Evolutionary conservation across 768 basidiomycete genomes (phyloP), one percentile per base, ranked within the genome.

Genomic region (Lactarius sanguifluus): DNA sequence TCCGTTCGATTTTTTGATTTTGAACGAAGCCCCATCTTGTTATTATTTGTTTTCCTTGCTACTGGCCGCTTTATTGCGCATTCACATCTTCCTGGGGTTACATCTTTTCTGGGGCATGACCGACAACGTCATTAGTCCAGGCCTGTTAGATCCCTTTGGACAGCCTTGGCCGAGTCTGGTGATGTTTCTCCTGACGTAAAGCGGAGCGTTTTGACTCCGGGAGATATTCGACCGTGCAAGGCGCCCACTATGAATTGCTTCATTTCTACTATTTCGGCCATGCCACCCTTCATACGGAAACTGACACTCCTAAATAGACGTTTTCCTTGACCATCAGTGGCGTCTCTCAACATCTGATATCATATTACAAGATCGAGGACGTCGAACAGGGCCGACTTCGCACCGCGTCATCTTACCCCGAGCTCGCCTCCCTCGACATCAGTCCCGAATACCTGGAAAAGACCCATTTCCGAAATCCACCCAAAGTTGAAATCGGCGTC

Each of bases 291-390:
- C 36, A 63, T 50, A 59, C 58, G 34, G 66, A 67, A 38, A 67
- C 57, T 62, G 59, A 69, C 61, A 8, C 9, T 32, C 25, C 56
- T 23, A 30, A 62, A 34, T 75, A 96, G 94, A 96, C 95, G 10
- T 95, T 97, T 76, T 96, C 95, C 13, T 80, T 97, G 64, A 88
- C 88, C 25, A 93, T 95, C 66, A 83, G 82, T 63, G 92, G 92
- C 30, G 90, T 90, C 41, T 83, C 92, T 1, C 94, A 97, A 73
- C 96, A 97, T 75, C 83, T 97, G 63, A 92, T 98, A 59, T 95
- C 94, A 5, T 98, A 98, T 79, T 98, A 97, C 81, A 89, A 88
- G 71, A 83, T 96, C 61, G 89, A 92, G 68, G 96, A 98, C 75
- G 94, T 97, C 34, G 85, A 92, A 64, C 86, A 86, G 57, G 96